phyloP scores from a whole-genome alignment of 345 rosid species.

The Dovyalis caffra region DNA sequence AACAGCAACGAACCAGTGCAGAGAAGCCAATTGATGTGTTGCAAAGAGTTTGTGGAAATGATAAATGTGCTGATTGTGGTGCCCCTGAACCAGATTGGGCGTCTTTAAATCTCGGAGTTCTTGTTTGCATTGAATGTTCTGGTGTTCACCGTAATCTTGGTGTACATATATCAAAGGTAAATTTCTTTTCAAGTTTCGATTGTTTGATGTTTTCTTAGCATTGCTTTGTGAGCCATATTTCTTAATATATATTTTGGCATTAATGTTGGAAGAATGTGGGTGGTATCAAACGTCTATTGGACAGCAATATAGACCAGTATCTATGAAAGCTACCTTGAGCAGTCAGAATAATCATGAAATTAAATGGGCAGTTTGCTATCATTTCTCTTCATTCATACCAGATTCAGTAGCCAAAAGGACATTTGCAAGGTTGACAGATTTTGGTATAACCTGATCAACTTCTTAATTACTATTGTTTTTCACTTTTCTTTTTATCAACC shows the following conservation, averaged over 20 bases:
- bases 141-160: conserved; percentile 99
- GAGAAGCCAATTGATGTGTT: conserved; percentile 91
- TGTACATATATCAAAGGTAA: conserved; percentile 95
- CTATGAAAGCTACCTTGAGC: not conserved
- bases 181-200: conserved; percentile 6
- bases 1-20: conserved; percentile 61
- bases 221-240: not conserved
- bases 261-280: not conserved
- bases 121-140: conserved; percentile 97
- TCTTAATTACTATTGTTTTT: not conserved
- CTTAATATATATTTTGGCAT: not conserved
- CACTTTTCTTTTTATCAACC: not conserved
- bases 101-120: conserved; percentile 93
- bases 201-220: not conserved
- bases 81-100: conserved; percentile 99
- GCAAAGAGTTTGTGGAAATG: conserved; percentile 82
- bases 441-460: not conserved
- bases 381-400: not conserved
- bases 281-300: conserved; percentile 5
- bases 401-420: not conserved
- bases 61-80: conserved; percentile 98
- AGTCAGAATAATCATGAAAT: not conserved
- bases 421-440: not conserved
- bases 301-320: not conserved
- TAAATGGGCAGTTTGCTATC: not conserved